A percentile compares a stretch with the other conserved stretches of the same genome.
phyloP scores from a whole-genome alignment of 2,329 filamentous ascomycete genomes.

The Cladobotryum protrusum region DNA sequence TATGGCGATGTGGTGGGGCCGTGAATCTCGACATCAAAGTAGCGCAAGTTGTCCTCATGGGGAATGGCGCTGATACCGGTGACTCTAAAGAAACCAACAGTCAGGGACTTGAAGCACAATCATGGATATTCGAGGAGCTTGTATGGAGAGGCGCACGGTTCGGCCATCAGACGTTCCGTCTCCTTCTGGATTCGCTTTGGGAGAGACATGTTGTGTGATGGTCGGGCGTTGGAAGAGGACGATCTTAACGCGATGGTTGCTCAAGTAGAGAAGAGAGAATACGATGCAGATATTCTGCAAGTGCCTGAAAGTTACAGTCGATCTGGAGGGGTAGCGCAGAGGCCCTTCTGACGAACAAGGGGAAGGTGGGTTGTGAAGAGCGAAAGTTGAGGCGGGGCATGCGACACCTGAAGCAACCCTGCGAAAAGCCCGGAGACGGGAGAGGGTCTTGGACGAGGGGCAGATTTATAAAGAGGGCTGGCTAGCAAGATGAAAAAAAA shows the following conservation, averaged over 20 bases:
- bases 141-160: conserved; percentile 62
- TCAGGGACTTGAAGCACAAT: conserved; percentile 11
- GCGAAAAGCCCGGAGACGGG: background rate
- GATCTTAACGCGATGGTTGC: background rate
- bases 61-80: conserved; percentile 93
- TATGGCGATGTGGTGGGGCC: conserved; percentile 90
- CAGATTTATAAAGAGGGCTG: too few relatives aligned
- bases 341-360: background rate
- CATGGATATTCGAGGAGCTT: conserved; percentile 11
- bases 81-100: conserved; percentile 52
- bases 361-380: conserved; percentile 7
- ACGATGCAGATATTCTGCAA: background rate
- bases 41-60: conserved; percentile 94
- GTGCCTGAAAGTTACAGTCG: background rate
- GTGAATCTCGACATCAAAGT: conserved; percentile 97
- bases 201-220: conserved; percentile 54
- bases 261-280: background rate
- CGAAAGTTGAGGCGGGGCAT: conserved; percentile 14
- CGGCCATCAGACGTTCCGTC: conserved; percentile 92
- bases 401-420: conserved; percentile 9
- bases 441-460: too few relatives aligned
- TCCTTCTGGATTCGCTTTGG: conserved; percentile 98
- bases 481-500: too few relatives aligned
- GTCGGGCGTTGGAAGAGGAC: background rate
- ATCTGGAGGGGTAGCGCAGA: background rate